Conservation (phyloP, 1,284 basidiomycete genomes). For the Ustilago loliicola region DNA sequence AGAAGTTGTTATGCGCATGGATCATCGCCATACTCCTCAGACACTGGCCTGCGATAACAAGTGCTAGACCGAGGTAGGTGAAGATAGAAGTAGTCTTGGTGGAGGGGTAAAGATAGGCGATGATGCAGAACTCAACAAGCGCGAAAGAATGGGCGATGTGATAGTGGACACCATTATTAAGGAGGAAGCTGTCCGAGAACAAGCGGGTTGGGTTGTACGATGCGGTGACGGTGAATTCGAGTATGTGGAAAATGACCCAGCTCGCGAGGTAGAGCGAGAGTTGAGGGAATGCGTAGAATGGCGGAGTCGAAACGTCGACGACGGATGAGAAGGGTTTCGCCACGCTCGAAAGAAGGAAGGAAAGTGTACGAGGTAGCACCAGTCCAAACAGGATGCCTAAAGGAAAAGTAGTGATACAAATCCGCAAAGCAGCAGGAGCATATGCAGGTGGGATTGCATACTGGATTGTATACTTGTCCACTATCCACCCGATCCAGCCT, state of each 20-base stretch:
- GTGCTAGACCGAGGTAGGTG: conserved; percentile 73
- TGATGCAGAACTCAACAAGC: conserved; percentile 82
- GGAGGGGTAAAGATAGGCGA: conserved; percentile 20
- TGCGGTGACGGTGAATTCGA: conserved; percentile 93
- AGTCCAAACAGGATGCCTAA: conserved; percentile 55
- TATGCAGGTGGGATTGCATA: conserved; percentile 55
- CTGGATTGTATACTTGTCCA: conserved; percentile 38
- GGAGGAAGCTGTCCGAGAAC: conserved; percentile 90
- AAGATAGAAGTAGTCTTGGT: conserved; percentile 20
- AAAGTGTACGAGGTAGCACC: conserved; percentile 31
- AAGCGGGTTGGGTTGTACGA: conserved; percentile 94
- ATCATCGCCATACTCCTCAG: conserved; percentile 93
- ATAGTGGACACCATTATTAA: conserved; percentile 90
- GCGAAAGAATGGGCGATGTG: conserved; percentile 86
- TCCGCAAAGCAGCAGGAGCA: conserved; percentile 43
- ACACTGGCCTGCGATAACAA: conserved; percentile 81
- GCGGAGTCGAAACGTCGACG: not conserved
- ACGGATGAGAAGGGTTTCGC: not conserved
- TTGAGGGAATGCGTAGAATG: conserved; percentile 29
- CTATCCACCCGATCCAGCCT: conserved; percentile 22
- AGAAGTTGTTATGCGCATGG: conserved; percentile 92
- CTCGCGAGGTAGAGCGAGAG: conserved; percentile 56
- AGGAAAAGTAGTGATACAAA: conserved; percentile 51
- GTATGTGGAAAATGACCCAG: conserved; percentile 82
- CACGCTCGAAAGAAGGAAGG: conserved; percentile 8